These are phyloP conservation scores for Scheffersomyces parashehatae DNA, from an alignment of 1,139 yeast genomes.

Conservation along the genomic window DNA sequence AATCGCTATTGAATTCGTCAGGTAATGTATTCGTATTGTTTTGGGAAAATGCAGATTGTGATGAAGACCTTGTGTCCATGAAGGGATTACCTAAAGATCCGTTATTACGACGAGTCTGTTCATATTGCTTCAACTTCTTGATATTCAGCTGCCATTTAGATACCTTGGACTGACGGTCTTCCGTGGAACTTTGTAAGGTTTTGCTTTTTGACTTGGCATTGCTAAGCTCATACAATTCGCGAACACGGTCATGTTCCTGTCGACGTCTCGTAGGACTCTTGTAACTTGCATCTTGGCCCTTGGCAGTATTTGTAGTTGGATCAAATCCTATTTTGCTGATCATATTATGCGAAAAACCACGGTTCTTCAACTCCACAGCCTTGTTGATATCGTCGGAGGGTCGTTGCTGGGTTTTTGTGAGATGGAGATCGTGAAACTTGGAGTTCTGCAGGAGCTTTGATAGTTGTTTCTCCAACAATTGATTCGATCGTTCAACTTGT, in stretches of 20 bases:
- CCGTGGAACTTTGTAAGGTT: constrained; percentile 20
- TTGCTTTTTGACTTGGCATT: constrained; percentile 15
- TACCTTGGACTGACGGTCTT: constrained; percentile 15
- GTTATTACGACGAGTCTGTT: constrained; percentile 5
- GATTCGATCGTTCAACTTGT: constrained; percentile 34
- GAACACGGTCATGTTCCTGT: constrained; percentile 13
- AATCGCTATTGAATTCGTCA: constrained; percentile 3
- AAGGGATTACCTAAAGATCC: too few relatives aligned
- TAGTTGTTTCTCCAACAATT: constrained; percentile 32
- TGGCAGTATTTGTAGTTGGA: constrained; percentile 34
- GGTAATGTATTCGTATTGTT: constrained; percentile 2
- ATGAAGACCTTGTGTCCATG: too few relatives aligned
- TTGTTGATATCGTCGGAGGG: constrained; percentile 11
- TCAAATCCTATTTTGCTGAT: constrained; percentile 51
- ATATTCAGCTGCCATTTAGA: constrained; percentile 25
- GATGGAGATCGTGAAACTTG: constrained; percentile 15
- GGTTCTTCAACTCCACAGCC: constrained; percentile 5
- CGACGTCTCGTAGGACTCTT: constrained; percentile 14
- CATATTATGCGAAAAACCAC: constrained; percentile 38
- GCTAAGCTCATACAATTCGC: constrained; percentile 28
- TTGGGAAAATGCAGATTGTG: background rate
- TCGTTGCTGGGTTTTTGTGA: constrained; percentile 21
- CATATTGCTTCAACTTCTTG: constrained; percentile 17
- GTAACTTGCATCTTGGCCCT: constrained; percentile 4
- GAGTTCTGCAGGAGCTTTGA: constrained; percentile 15